Percentiles rank a stretch among this genome's conserved stretches.
Evolutionary conservation across 306 rosid genomes (phyloP).

Genomic region (Trifolium fragiferum): DNA sequence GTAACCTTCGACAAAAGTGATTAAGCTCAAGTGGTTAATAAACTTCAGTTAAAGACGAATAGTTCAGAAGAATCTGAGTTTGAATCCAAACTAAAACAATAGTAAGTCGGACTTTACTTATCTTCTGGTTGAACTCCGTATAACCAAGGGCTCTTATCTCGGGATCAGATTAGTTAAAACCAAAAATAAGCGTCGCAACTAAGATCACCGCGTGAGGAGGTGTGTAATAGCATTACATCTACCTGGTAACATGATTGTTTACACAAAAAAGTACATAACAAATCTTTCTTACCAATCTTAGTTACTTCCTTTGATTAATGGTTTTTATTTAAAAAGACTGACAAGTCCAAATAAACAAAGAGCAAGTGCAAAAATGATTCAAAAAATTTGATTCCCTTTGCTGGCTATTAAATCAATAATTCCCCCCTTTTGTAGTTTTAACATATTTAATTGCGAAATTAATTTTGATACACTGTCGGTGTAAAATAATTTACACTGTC

Average conservation of each 20-base stretch:
- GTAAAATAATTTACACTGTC: too few relatives aligned
- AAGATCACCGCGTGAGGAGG: neutral
- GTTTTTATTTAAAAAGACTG: constrained; percentile 17
- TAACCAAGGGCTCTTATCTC: accelerated
- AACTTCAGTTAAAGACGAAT: neutral
- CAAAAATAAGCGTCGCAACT: neutral
- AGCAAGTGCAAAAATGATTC: constrained; percentile 11
- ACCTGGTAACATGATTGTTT: neutral
- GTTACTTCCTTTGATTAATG: constrained; percentile 17
- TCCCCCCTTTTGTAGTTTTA: constrained; percentile 17
- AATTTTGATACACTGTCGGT: too few relatives aligned
- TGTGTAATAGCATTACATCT: neutral
- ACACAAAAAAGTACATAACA: neutral
- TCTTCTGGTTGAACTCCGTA: neutral
- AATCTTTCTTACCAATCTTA: constrained; percentile 25
- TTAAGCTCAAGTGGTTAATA: neutral
- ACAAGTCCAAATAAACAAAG: constrained; percentile 29
- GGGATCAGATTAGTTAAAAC: neutral
- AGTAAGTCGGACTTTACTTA: neutral
- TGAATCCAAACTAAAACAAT: neutral
- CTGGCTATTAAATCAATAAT: neutral
- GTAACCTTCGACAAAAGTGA: neutral
- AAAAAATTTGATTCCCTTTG: constrained; percentile 29
- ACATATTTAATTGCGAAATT: neutral
- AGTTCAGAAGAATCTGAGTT: neutral